Percentiles rank a stretch among this genome's conserved stretches.
Conservation (phyloP, 345 rosid species). For the Camelina laxa region DNA sequence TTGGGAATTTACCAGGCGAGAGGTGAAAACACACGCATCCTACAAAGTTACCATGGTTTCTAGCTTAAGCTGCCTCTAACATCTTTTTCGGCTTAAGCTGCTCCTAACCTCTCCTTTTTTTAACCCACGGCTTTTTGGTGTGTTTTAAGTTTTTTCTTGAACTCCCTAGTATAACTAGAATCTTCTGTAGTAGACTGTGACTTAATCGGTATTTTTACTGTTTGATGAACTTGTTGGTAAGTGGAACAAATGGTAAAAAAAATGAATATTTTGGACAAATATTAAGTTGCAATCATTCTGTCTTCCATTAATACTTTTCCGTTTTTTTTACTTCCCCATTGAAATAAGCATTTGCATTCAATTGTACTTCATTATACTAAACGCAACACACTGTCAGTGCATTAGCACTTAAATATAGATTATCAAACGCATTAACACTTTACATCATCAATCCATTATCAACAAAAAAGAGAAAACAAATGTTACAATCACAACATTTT, state of each 20-base stretch:
- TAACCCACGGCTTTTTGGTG: not conserved
- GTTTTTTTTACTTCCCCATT: not conserved
- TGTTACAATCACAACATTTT: constrained; percentile 9
- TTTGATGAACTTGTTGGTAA: constrained; percentile 19
- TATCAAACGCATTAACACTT: not conserved
- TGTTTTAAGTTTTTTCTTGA: not conserved
- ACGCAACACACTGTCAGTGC: not conserved
- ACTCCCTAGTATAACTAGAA: not conserved
- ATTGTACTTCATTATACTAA: not conserved
- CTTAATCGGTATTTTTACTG: not conserved
- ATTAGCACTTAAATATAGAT: not conserved
- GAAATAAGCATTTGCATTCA: not conserved
- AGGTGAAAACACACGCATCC: not conserved
- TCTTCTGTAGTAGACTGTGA: not conserved
- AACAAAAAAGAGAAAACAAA: not conserved
- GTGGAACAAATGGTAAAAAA: not conserved
- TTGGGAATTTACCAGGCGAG: not conserved
- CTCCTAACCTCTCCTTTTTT: not conserved
- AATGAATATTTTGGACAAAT: not conserved
- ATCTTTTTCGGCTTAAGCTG: not conserved
- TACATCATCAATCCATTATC: not conserved
- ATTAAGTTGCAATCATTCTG: not conserved
- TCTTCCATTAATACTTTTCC: not conserved
- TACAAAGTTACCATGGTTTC: not conserved
- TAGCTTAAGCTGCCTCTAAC: not conserved